Percentiles rank a stretch among this genome's conserved stretches.
These are phyloP conservation scores for Calophaca sinica DNA, from an alignment of 306 rosid genomes.

Conservation along the genomic window DNA sequence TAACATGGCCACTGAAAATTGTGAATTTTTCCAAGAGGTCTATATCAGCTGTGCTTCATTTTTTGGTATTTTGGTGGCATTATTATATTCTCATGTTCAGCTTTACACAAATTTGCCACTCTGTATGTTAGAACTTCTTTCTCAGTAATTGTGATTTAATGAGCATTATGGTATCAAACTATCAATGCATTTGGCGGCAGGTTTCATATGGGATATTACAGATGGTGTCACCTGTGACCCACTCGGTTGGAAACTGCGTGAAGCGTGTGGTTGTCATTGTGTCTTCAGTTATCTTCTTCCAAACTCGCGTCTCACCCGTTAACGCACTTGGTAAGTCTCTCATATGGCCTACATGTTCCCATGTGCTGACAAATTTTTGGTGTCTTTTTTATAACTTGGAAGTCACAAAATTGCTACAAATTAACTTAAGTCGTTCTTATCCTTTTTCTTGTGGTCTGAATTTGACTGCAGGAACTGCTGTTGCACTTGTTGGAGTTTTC, in stretches of 20 bases:
- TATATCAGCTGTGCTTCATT: too few species aligned
- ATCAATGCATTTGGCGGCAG: constrained; percentile 54
- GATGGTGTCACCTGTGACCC: constrained; percentile 74
- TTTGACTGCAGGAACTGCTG: constrained; percentile 66
- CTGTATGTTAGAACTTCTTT: not conserved
- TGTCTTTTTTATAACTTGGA: constrained; percentile 14
- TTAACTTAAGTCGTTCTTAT: not conserved
- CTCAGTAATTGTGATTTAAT: not conserved
- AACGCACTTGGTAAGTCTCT: constrained; percentile 65
- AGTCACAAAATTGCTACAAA: not conserved
- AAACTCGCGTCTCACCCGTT: constrained; percentile 55
- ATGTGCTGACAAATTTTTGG: constrained; percentile 3
- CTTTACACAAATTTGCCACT: too few species aligned
- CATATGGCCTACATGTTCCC: constrained; percentile 3
- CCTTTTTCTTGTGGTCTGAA: constrained; percentile 8
- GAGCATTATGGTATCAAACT: not conserved
- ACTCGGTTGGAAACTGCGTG: constrained; percentile 77
- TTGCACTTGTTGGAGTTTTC: constrained; percentile 78
- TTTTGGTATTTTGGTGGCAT: too few species aligned
- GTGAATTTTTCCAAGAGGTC: too few species aligned
- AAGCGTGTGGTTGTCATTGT: constrained; percentile 76
- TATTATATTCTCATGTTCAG: too few species aligned
- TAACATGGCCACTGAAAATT: too few species aligned
- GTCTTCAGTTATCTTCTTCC: constrained; percentile 76
- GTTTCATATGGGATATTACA: constrained; percentile 73